Evolutionary conservation across 2,329 filamentous ascomycete genomes (phyloP), one percentile per base, ranked within the genome.

Genomic region (Emmonsiellopsis sp.): DNA sequence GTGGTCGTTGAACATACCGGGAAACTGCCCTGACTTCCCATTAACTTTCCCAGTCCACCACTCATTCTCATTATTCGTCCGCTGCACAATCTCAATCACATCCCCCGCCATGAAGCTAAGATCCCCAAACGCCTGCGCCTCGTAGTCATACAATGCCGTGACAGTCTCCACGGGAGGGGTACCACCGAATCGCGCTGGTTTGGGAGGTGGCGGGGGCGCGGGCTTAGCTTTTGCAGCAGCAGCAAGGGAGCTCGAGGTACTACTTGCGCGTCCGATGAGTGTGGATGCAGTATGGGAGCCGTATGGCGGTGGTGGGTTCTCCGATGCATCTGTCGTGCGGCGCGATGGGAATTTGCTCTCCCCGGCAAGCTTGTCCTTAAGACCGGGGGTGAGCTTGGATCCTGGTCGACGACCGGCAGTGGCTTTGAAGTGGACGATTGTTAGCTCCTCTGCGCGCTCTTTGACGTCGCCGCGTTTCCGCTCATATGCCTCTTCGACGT

Each of bases 61-160:
- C 71, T 98, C 93, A 62, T 98, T 97, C 50, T 89, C 85, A 64
- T 95, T 96, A 58, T 81, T 78, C n/a, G 89, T 95, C 61, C 88
- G 80, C 56, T 79, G 79, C 2, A 93, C 69, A 61, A 98, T 91
- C 69, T 97, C 91, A 64, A 98, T 97, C 4, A 86, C 74, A 57
- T 98, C 93, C 5, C 92, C 91, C 0, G 89, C 83, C 15, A 80
- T 80, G 73, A 98, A 98, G 63, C 88, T 95, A 58, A 98, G 75
- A 67, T 98, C 93, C 2, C 91, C 91, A 59, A 95, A 90, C 1
- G 92, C 91, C 68, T 97, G 91, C 5, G 93, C 93, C 57, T 95
- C 89, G 65, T 95, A 98, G 66, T 97, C 93, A 70, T 96, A 98
- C 57, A 98, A 73, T 7, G 93, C 93, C 2, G 90, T 96, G 35